phyloP scores from a whole-genome alignment of 371 early-diverging fungal species.

The Capniomyces stellatus region DNA sequence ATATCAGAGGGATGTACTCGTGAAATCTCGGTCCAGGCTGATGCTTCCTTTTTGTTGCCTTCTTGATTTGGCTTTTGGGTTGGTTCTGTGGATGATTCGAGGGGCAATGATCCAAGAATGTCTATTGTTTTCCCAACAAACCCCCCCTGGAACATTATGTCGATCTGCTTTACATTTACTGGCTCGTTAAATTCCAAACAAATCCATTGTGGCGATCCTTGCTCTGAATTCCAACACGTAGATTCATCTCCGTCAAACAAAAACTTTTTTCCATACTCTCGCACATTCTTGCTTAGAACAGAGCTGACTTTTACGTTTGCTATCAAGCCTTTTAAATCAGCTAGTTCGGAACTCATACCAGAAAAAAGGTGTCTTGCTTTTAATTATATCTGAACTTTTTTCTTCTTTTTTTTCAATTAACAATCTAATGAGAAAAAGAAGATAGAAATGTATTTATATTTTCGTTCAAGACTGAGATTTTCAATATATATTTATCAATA shows the following conservation, averaged over 20 bases:
- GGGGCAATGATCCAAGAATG: no score
- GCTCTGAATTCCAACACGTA: conserved; percentile 91
- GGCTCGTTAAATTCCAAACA: conserved; percentile 42
- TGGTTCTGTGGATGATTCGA: background rate
- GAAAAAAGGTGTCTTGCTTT: no score
- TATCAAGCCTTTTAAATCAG: background rate
- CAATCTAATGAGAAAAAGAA: no score
- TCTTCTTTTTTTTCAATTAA: no score
- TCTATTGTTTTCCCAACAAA: conserved; percentile 60
- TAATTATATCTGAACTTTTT: no score
- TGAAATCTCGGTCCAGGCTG: background rate
- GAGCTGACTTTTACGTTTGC: conserved; percentile 61
- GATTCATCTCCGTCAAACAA: conserved; percentile 56
- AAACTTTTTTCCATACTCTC: conserved; percentile 60
- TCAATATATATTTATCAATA: no score
- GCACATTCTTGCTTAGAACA: conserved; percentile 59
- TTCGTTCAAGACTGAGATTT: no score
- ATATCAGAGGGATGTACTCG: background rate
- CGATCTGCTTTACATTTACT: conserved; percentile 27
- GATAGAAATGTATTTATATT: no score
- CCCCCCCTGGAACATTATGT: conserved; percentile 80
- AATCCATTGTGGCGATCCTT: conserved; percentile 72
- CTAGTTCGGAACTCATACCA: background rate
- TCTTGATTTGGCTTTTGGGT: background rate
- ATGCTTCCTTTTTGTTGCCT: background rate